Percentiles rank a stretch among this genome's conserved stretches.
Evolutionary conservation across 2,329 filamentous ascomycete species (phyloP).

Genomic region (Colletotrichum incanum): DNA sequence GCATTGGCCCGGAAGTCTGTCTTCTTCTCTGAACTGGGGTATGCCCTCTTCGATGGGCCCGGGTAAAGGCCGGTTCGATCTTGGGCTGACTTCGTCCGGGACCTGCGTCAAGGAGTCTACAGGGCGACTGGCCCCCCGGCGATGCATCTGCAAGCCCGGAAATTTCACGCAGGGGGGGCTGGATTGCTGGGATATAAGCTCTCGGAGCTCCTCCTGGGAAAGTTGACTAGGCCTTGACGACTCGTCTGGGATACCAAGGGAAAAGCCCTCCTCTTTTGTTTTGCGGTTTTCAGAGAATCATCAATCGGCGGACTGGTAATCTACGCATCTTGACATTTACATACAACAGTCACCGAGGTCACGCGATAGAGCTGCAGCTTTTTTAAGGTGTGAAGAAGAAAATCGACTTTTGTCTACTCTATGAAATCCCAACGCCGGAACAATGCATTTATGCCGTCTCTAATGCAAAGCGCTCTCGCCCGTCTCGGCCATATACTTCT

Average conservation of each 20-base stretch:
- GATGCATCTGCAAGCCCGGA: not conserved
- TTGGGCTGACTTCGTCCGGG: not conserved
- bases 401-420: constrained; percentile 36
- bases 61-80: not conserved
- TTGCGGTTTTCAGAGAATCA: not conserved
- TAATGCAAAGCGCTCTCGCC: constrained; percentile 60
- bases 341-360: no score
- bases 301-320: not conserved
- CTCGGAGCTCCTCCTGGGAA: not conserved
- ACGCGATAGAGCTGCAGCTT: not conserved
- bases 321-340: not conserved
- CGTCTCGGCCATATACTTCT: constrained; percentile 65
- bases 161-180: not conserved
- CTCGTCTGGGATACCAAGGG: not conserved
- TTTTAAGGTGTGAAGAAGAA: not conserved
- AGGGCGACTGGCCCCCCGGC: not conserved
- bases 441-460: constrained; percentile 29
- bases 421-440: constrained; percentile 30
- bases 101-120: not conserved
- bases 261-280: not conserved
- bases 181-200: not conserved
- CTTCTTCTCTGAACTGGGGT: not conserved
- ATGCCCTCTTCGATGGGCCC: not conserved
- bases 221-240: not conserved
- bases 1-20: not conserved